These are phyloP conservation scores for Naganishia albida DNA, from an alignment of 1,284 basidiomycete species.

Conservation along the genomic window DNA sequence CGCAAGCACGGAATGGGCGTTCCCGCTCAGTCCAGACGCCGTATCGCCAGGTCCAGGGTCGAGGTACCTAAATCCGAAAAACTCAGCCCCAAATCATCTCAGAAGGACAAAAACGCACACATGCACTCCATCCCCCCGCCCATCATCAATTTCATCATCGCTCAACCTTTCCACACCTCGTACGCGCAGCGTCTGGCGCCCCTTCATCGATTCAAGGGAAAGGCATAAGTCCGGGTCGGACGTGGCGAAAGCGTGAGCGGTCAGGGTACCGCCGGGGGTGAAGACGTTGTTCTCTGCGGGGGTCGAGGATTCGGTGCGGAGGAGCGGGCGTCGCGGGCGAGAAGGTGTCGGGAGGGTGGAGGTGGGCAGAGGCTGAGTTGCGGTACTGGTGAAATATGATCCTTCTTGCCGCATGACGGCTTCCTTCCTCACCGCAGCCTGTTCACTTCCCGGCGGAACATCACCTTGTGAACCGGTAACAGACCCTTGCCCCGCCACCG, in stretches of 20 bases:
- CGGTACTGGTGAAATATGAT: constrained; percentile 11
- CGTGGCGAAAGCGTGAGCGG: constrained; percentile 24
- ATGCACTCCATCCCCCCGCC: constrained; percentile 44
- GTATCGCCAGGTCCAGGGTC: constrained; percentile 3
- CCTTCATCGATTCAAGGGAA: constrained; percentile 52
- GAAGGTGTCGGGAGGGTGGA: background rate
- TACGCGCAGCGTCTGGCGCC: constrained; percentile 48
- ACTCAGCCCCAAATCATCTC: background rate
- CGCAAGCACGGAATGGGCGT: constrained; percentile 35
- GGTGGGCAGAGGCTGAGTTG: background rate
- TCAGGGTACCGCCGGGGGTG: background rate
- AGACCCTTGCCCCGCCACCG: too few species aligned
- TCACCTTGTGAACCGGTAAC: background rate
- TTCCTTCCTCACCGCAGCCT: constrained; percentile 11
- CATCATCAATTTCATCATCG: constrained; percentile 41
- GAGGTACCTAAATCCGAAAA: constrained; percentile 28
- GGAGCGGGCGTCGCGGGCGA: background rate
- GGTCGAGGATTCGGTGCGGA: background rate
- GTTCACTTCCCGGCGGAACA: background rate
- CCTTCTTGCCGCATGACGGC: constrained; percentile 7
- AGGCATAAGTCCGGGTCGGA: constrained; percentile 51
- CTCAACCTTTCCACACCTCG: constrained; percentile 44
- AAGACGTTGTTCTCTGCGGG: background rate
- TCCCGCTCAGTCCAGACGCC: constrained; percentile 1
- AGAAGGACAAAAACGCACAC: constrained; percentile 4